Evolutionary conservation across 2,329 filamentous ascomycete genomes (phyloP).

Genomic region (Diaporthe vaccinii): DNA sequence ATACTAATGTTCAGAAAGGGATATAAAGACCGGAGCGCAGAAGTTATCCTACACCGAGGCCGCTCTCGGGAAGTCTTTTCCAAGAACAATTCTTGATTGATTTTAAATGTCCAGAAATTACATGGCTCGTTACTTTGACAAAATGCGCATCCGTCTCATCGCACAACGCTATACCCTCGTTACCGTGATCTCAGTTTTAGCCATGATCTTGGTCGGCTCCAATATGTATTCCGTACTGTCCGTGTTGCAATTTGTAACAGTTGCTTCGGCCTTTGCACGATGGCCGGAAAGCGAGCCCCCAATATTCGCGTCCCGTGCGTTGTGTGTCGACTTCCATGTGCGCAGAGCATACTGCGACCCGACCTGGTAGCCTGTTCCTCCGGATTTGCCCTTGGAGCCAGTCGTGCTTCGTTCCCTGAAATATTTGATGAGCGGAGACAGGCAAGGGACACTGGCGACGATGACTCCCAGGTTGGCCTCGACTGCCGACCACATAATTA

Average conservation of each 20-base stretch:
- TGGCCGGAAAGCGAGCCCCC: not conserved
- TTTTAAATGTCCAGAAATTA: too few species aligned
- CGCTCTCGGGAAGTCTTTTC: too few species aligned
- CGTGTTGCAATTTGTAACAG: not conserved
- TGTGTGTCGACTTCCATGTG: conserved; percentile 11
- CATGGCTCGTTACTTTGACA: not conserved
- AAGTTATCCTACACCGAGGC: not conserved
- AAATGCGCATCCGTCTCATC: not conserved
- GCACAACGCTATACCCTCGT: not conserved
- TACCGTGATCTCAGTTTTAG: conserved; percentile 27
- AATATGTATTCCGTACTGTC: conserved; percentile 28
- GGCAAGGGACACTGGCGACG: conserved; percentile 43
- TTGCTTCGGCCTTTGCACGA: conserved; percentile 14
- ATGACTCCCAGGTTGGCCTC: conserved; percentile 38
- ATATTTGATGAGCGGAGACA: conserved; percentile 57
- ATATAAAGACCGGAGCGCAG: not conserved
- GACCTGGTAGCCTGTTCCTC: conserved; percentile 16
- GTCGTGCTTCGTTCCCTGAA: conserved; percentile 43
- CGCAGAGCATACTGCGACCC: conserved; percentile 29
- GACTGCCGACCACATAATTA: conserved; percentile 35
- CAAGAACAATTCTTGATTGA: not conserved
- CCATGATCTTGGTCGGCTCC: conserved; percentile 22
- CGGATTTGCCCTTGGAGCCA: conserved; percentile 7
- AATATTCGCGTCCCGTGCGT: not conserved
- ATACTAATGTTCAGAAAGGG: not conserved